These are phyloP conservation scores for Tetrahymena thermophila DNA, from an alignment of 73 alveolate genomes.

Conservation along the genomic window DNA sequence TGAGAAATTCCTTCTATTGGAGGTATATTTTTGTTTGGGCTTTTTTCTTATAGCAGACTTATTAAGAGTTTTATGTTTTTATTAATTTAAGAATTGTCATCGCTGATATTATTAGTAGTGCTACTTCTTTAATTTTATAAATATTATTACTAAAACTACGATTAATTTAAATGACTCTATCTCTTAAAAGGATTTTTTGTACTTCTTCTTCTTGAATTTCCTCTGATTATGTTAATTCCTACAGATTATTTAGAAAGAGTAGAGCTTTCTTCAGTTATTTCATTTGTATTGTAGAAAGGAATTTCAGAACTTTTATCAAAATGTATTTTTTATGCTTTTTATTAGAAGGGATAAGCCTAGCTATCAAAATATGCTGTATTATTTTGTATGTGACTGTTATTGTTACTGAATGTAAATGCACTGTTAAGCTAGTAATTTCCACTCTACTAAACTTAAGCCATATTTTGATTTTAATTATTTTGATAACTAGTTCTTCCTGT, in stretches of 20 bases:
- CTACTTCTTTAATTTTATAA: not conserved
- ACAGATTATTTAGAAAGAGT: not conserved
- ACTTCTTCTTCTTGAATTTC: not conserved
- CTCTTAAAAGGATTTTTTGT: not conserved
- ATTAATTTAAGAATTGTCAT: not conserved
- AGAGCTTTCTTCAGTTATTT: not conserved
- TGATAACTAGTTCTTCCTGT: not conserved
- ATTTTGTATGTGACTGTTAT: not conserved
- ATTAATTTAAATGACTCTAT: not conserved
- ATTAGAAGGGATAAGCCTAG: not conserved
- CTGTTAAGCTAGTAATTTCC: not conserved
- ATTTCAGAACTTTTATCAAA: not conserved
- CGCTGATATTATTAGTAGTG: not conserved
- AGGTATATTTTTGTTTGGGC: not conserved
- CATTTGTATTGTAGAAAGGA: not conserved
- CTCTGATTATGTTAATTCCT: not conserved
- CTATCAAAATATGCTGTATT: not conserved
- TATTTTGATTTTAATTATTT: not conserved
- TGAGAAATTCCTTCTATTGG: not conserved
- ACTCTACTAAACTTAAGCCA: not conserved
- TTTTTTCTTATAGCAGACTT: not conserved
- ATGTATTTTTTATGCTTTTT: not conserved
- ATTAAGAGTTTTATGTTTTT: not conserved
- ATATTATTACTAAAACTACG: not conserved
- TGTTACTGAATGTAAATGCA: not conserved